Evolutionary conservation across 2,329 filamentous ascomycete species (phyloP).

Genomic region (Periglandula ipomoeae): DNA sequence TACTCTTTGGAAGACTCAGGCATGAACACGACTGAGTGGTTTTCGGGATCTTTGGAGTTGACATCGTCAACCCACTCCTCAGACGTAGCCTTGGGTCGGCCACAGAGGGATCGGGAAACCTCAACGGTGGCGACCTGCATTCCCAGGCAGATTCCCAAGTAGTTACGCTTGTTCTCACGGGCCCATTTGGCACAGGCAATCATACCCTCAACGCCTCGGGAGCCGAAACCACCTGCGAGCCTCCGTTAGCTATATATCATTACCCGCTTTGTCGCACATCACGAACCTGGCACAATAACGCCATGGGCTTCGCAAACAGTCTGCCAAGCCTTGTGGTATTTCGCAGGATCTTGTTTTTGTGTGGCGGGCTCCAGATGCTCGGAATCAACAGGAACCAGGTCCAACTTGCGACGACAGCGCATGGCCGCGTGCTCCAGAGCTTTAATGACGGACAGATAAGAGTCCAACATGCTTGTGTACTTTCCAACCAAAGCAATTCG

Average conservation of each 20-base stretch:
- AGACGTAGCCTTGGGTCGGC: constrained; percentile 45
- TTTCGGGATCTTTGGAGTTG: constrained; percentile 36
- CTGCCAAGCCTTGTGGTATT: constrained; percentile 68
- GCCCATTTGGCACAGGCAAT: constrained; percentile 81
- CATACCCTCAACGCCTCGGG: constrained; percentile 82
- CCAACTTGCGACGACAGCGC: constrained; percentile 70
- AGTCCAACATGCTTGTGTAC: constrained; percentile 76
- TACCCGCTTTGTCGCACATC: background rate
- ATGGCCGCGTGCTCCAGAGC: constrained; percentile 87
- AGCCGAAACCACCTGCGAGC: constrained; percentile 60
- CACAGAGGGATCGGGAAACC: constrained; percentile 67
- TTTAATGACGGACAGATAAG: constrained; percentile 78
- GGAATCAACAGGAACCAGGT: constrained; percentile 77
- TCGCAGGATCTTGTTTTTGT: constrained; percentile 52
- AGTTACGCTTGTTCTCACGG: constrained; percentile 70
- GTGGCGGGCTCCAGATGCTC: constrained; percentile 67
- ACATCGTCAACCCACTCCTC: constrained; percentile 39
- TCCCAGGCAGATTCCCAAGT: constrained; percentile 82
- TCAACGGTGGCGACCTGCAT: constrained; percentile 93
- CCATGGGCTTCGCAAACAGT: constrained; percentile 60
- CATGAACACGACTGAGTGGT: constrained; percentile 82
- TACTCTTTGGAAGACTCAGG: constrained; percentile 52
- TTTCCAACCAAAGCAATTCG: constrained; percentile 86
- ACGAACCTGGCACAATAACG: constrained; percentile 29
- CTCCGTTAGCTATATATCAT: constrained; percentile 4